Evolutionary conservation across 2,329 filamentous ascomycete genomes (phyloP).

Genomic region (Aspergillus neoniger): DNA sequence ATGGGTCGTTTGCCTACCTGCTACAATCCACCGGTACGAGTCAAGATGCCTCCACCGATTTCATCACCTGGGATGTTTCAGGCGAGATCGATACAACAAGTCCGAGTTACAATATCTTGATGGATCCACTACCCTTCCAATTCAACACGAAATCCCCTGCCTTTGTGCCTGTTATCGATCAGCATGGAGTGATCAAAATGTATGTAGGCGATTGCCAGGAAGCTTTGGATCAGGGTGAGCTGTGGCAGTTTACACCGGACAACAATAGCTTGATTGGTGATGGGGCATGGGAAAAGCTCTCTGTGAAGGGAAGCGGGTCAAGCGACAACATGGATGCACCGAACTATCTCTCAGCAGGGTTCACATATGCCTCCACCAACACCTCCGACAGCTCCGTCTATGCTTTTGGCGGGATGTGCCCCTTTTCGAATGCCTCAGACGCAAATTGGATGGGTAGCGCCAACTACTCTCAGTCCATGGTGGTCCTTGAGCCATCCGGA

Average conservation of each 20-base stretch:
- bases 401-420: conserved; percentile 90
- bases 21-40: conserved; percentile 60
- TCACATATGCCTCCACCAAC: conserved; percentile 66
- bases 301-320: conserved; percentile 34
- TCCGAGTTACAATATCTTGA: conserved; percentile 34
- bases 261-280: conserved; percentile 46
- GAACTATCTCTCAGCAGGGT: conserved; percentile 60
- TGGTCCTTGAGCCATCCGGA: conserved; percentile 52
- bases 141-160: conserved; percentile 54
- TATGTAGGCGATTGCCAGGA: conserved; percentile 72
- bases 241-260: conserved; percentile 69
- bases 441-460: conserved; percentile 67
- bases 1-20: conserved; percentile 66
- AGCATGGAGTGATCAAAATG: conserved; percentile 69
- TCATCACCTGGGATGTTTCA: conserved; percentile 69
- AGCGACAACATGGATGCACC: conserved; percentile 44
- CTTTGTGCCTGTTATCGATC: conserved; percentile 70
- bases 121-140: conserved; percentile 30
- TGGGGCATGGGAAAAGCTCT: conserved; percentile 58
- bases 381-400: conserved; percentile 58
- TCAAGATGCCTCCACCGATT: conserved; percentile 50
- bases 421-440: conserved; percentile 46
- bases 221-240: conserved; percentile 50
- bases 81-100: conserved; percentile 54
- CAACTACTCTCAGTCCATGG: conserved; percentile 79